These are phyloP conservation scores for Ceriops zippeliana DNA, from an alignment of 345 rosid species.

Conservation along the genomic window DNA sequence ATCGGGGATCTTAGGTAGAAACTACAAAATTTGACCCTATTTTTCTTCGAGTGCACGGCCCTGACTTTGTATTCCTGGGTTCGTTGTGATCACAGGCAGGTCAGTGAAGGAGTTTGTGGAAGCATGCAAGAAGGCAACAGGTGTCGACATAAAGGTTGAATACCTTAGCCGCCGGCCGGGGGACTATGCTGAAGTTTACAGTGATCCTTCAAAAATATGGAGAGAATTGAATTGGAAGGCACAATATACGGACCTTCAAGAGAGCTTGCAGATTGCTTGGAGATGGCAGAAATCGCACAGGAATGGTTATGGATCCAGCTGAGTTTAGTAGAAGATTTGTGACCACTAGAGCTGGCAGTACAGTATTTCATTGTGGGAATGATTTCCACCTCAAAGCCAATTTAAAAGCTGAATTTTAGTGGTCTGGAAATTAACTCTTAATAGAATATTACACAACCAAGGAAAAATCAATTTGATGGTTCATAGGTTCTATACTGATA, in stretches of 20 bases:
- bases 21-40: no score
- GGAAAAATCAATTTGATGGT: not conserved
- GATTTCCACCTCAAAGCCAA: not conserved
- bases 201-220: constrained; percentile 33
- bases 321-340: not conserved
- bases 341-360: not conserved
- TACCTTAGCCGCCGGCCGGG: constrained; percentile 87
- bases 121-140: constrained; percentile 95
- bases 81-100: constrained; percentile 46
- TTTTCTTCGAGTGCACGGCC: no score
- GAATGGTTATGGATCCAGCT: constrained; percentile 11
- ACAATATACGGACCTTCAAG: constrained; percentile 9
- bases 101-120: constrained; percentile 95
- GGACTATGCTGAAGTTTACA: constrained; percentile 88
- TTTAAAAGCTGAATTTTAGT: not conserved
- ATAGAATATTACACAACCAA: not conserved
- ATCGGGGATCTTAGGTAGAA: no score
- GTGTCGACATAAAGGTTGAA: constrained; percentile 62
- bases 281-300: constrained; percentile 20
- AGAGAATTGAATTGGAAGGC: constrained; percentile 14
- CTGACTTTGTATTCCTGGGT: not conserved
- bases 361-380: no score
- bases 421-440: not conserved
- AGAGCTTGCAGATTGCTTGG: constrained; percentile 20
- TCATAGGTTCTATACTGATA: no score